phyloP scores from a whole-genome alignment of 2,329 filamentous ascomycete species.

The Talaromyces sp. region DNA sequence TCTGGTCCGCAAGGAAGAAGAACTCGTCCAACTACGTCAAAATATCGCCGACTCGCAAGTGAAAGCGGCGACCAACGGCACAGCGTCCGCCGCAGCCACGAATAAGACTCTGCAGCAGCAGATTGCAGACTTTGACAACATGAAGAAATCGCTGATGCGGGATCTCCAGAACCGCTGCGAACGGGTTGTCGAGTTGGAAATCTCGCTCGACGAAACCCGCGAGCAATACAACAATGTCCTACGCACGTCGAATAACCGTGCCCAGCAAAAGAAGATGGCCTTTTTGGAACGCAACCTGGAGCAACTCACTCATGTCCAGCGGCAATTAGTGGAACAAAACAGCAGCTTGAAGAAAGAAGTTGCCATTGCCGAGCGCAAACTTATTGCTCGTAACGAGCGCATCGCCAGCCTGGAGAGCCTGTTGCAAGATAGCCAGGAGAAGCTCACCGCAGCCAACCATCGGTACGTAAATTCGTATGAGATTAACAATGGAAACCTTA shows the following conservation, averaged over 20 bases:
- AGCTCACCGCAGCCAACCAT: constrained; percentile 93
- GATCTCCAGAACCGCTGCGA: constrained; percentile 98
- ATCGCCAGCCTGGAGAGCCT: constrained; percentile 90
- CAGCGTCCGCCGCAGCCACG: constrained; percentile 54
- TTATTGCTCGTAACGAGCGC: constrained; percentile 93
- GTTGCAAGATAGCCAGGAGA: constrained; percentile 96
- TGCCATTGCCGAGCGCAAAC: constrained; percentile 93
- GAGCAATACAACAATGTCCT: constrained; percentile 99
- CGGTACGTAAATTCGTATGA: constrained; percentile 59
- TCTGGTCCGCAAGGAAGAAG: constrained; percentile 69
- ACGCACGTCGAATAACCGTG: constrained; percentile 92
- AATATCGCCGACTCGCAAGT: constrained; percentile 67
- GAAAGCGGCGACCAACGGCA: constrained; percentile 54
- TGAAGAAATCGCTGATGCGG: constrained; percentile 99
- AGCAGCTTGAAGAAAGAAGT: constrained; percentile 97
- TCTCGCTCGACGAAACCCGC: constrained; percentile 91
- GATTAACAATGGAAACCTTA: not conserved
- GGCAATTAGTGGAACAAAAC: constrained; percentile 97
- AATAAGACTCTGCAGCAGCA: constrained; percentile 95
- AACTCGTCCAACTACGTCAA: constrained; percentile 74
- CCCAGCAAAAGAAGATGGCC: constrained; percentile 99
- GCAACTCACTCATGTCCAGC: constrained; percentile 93
- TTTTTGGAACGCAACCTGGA: constrained; percentile 98
- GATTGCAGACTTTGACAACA: constrained; percentile 96
- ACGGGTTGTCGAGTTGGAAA: constrained; percentile 95